A percentile compares a stretch with the other conserved stretches of the same genome.
These are phyloP conservation scores for Ceratobasidium sp. DNA, from an alignment of 1,284 basidiomycete species.

Conservation along the genomic window DNA sequence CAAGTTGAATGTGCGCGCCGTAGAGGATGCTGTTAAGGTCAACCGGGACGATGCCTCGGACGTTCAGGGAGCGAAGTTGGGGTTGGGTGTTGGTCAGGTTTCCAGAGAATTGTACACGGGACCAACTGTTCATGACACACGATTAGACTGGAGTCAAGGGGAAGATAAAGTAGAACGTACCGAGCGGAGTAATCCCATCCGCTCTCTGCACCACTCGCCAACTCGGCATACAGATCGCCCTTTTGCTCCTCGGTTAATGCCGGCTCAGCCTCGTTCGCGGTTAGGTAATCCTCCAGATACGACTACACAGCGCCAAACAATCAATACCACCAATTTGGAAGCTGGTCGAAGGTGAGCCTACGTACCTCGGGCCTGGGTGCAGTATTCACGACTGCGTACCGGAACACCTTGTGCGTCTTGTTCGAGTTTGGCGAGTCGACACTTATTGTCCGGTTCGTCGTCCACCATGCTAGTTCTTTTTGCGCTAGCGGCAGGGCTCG, in stretches of 20 bases:
- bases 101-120: slow-evolving; percentile 55
- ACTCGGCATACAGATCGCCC: slow-evolving; percentile 80
- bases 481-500: slow-evolving; percentile 70
- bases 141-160: slow-evolving; percentile 43
- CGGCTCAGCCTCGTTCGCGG: slow-evolving; percentile 68
- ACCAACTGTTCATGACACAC: slow-evolving; percentile 52
- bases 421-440: slow-evolving; percentile 78
- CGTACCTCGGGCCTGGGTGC: slow-evolving; percentile 87
- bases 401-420: slow-evolving; percentile 68
- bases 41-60: slow-evolving; percentile 72
- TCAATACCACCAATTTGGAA: background rate
- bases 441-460: slow-evolving; percentile 71
- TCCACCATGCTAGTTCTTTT: slow-evolving; percentile 84
- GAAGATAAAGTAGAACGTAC: slow-evolving; percentile 1
- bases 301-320: slow-evolving; percentile 44
- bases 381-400: slow-evolving; percentile 76
- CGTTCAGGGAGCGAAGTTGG: slow-evolving; percentile 73
- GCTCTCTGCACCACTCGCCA: slow-evolving; percentile 86
- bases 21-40: slow-evolving; percentile 86
- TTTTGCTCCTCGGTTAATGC: slow-evolving; percentile 64
- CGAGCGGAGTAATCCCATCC: slow-evolving; percentile 52
- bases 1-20: slow-evolving; percentile 66
- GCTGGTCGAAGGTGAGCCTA: slow-evolving; percentile 53
- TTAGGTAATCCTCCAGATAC: slow-evolving; percentile 70
- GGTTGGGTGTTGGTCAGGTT: slow-evolving; percentile 53